Evolutionary conservation across 2,329 filamentous ascomycete genomes (phyloP), one percentile per base, ranked within the genome.

Genomic region (Davidsoniella australis): DNA sequence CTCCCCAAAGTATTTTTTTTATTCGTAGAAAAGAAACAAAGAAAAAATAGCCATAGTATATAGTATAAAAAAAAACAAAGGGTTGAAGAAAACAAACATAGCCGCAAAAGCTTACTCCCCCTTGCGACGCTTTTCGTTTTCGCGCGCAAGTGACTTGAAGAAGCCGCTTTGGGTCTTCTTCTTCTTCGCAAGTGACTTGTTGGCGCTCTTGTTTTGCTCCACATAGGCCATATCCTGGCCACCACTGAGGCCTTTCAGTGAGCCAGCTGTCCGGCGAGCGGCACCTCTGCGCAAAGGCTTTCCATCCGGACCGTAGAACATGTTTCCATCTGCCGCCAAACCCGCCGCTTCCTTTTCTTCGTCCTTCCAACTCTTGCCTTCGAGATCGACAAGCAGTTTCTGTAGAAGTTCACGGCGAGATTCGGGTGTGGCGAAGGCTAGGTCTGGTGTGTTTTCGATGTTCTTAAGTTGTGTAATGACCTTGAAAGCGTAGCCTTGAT

Each of bases 401-500:
- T 88, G 81, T 1, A 98, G 72, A 23, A 96, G 72, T 62, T 94
- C 87, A 43, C 86, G 80, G 4, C 87, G 80, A 58, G 94, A 87
- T 5, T 76, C 70, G 0, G 86, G 75, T 1, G 85, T 85, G 2
- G 76, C 76, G 61, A 93, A 96, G 2, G 81, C 82, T 1, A 98
- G 73, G 0, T 80, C 79, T 0, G 82, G 79, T 48, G 89, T 82
- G 52, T 85, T 76, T 53, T 95, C 85, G 55, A 98, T 86, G 46
- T 89, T 91, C 59, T 88, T 82, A 6, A 98, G 72, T 59, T 94
- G 86, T 0, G 91, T 98, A 62, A 98, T 98, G 54, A 96, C 89
- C 62, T 96, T 96, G 73, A 98, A 98, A 0, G 91, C 89, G 62
- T 98, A 98, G 8, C 91, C 91, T 64, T 98, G 91, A 56, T 98